A percentile compares a stretch with the other conserved stretches of the same genome.
phyloP scores from a whole-genome alignment of 2,329 filamentous ascomycete species.

The Malbranchea cinnamomea region DNA sequence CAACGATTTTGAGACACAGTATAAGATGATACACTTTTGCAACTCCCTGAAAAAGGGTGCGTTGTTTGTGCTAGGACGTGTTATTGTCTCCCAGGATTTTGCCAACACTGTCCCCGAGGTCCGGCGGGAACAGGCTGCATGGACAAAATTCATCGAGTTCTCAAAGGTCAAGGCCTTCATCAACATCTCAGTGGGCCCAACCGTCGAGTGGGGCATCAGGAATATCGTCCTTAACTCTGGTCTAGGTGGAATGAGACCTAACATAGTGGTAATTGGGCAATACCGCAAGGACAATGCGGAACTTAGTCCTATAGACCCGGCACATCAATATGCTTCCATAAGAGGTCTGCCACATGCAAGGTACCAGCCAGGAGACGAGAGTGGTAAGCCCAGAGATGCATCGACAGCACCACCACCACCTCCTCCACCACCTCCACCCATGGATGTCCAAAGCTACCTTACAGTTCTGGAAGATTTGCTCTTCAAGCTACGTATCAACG shows the following conservation, averaged over 20 bases:
- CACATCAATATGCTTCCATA: slow-evolving; percentile 16
- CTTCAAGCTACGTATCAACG: slow-evolving; percentile 64
- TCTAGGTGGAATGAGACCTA: slow-evolving; percentile 75
- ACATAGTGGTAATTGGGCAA: slow-evolving; percentile 71
- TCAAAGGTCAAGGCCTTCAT: slow-evolving; percentile 81
- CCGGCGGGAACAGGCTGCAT: slow-evolving; percentile 62
- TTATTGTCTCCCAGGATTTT: slow-evolving; percentile 77
- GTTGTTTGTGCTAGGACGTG: slow-evolving; percentile 72
- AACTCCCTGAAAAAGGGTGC: slow-evolving; percentile 82
- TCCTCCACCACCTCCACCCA: too few species aligned
- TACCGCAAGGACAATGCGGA: too few species aligned
- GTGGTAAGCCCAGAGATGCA: slow-evolving; percentile 12
- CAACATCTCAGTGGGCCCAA: slow-evolving; percentile 69
- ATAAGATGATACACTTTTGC: slow-evolving; percentile 76
- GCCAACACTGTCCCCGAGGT: slow-evolving; percentile 64
- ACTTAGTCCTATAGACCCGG: too few species aligned
- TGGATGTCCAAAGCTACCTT: slow-evolving; percentile 55
- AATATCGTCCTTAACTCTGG: slow-evolving; percentile 72
- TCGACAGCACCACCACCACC: slow-evolving; percentile 15
- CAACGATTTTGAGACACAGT: slow-evolving; percentile 68
- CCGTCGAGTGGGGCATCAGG: slow-evolving; percentile 69
- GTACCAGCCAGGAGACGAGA: too few species aligned
- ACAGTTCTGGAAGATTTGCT: slow-evolving; percentile 72
- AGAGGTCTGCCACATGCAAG: too few species aligned
- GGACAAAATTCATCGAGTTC: slow-evolving; percentile 77